Evolutionary conservation across 2,329 filamentous ascomycete genomes (phyloP).

Genomic region (Epicoccum nigrum): DNA sequence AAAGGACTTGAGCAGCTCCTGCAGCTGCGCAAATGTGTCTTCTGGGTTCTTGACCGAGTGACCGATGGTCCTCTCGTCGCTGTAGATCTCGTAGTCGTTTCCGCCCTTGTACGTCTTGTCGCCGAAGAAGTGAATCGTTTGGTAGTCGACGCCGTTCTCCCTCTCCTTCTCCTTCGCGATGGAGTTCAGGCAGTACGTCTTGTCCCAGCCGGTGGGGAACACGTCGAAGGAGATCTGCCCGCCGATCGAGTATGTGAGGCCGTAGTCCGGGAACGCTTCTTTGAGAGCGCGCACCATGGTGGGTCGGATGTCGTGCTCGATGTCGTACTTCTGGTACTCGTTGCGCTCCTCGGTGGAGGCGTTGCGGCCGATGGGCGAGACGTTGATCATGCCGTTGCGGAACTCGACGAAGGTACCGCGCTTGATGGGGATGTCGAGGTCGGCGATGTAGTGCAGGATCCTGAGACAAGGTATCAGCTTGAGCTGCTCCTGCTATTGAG

Average conservation of each 20-base stretch:
- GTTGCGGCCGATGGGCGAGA: conserved; percentile 84
- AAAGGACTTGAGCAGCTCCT: conserved; percentile 70
- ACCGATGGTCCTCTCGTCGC: conserved; percentile 79
- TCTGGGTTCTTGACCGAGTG: conserved; percentile 82
- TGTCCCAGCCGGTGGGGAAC: conserved; percentile 97
- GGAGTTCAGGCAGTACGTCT: conserved; percentile 93
- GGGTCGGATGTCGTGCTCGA: conserved; percentile 74
- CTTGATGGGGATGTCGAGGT: conserved; percentile 84
- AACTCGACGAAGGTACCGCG: conserved; percentile 86
- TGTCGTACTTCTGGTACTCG: conserved; percentile 83
- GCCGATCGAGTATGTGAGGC: conserved; percentile 92
- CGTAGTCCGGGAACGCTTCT: conserved; percentile 81
- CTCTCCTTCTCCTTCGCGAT: conserved; percentile 75
- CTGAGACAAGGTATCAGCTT: conserved; percentile 44
- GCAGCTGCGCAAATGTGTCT: conserved; percentile 80
- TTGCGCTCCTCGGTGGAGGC: conserved; percentile 79
- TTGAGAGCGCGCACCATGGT: conserved; percentile 77
- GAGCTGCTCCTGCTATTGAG: neutral
- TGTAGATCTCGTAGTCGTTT: conserved; percentile 95
- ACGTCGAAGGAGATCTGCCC: conserved; percentile 98
- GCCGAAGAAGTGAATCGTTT: conserved; percentile 94
- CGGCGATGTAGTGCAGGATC: conserved; percentile 80
- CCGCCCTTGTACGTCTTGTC: conserved; percentile 92
- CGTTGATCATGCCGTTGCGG: conserved; percentile 90
- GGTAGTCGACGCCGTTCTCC: conserved; percentile 76